Conservation (phyloP, 2,329 filamentous ascomycete species). For the Cladosporium halotolerans region DNA sequence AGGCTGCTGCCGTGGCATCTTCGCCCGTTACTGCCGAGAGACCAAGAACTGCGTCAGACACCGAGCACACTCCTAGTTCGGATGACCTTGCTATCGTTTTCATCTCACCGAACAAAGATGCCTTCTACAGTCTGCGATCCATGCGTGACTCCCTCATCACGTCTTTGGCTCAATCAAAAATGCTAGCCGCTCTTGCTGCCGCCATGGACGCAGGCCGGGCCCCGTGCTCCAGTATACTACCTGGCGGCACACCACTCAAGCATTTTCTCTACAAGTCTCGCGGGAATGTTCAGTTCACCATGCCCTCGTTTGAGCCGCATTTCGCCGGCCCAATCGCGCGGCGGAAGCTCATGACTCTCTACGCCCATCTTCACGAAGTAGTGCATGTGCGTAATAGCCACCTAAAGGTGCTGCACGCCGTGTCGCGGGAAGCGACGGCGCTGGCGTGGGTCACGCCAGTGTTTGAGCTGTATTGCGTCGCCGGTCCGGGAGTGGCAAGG, state of each 20-base stretch:
- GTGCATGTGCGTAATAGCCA: slow-evolving; percentile 81
- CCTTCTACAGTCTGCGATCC: slow-evolving; percentile 81
- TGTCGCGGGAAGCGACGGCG: slow-evolving; percentile 67
- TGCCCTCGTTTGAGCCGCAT: slow-evolving; percentile 70
- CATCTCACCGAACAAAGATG: slow-evolving; percentile 87
- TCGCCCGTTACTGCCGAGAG: slow-evolving; percentile 12
- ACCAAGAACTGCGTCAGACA: not conserved
- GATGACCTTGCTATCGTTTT: slow-evolving; percentile 83
- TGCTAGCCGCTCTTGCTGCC: slow-evolving; percentile 65
- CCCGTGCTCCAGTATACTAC: slow-evolving; percentile 65
- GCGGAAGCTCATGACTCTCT: slow-evolving; percentile 67
- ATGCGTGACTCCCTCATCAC: slow-evolving; percentile 58
- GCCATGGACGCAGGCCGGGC: slow-evolving; percentile 69
- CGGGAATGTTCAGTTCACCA: slow-evolving; percentile 90
- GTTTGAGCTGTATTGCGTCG: slow-evolving; percentile 95
- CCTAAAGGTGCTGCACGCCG: slow-evolving; percentile 77
- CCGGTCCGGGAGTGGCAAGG: slow-evolving; percentile 60
- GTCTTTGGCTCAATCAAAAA: slow-evolving; percentile 70
- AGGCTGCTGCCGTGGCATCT: slow-evolving; percentile 3
- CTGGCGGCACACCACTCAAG: slow-evolving; percentile 64
- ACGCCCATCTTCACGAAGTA: slow-evolving; percentile 75
- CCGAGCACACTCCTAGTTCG: not conserved
- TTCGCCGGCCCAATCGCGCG: slow-evolving; percentile 43
- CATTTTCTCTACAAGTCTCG: slow-evolving; percentile 96
- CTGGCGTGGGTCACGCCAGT: slow-evolving; percentile 85